These are phyloP conservation scores for Syzygium oleosum DNA, from an alignment of 345 rosid species.

Conservation along the genomic window DNA sequence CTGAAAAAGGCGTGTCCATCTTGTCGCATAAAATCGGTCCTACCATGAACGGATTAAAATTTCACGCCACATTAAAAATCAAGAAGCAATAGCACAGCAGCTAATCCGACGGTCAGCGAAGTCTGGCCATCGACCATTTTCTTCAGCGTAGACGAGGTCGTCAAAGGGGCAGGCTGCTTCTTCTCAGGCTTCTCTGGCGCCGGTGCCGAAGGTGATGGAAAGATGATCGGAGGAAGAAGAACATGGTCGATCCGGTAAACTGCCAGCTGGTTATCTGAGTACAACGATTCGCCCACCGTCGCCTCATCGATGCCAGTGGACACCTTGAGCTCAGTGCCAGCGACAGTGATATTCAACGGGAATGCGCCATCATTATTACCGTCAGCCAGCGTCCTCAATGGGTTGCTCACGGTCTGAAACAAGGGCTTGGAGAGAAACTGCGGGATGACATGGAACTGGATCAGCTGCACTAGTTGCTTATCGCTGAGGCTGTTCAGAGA, in stretches of 20 bases:
- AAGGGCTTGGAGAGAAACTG: constrained; percentile 14
- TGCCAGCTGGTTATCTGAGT: background rate
- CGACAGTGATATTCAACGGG: constrained; percentile 19
- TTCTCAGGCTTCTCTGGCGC: background rate
- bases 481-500: constrained; percentile 9
- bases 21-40: background rate
- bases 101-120: background rate
- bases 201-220: constrained; percentile 7
- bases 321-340: constrained; percentile 1
- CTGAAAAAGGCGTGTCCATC: background rate
- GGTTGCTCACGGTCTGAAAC: constrained; percentile 34
- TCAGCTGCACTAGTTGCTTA: constrained; percentile 15
- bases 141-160: background rate
- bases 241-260: constrained; percentile 7
- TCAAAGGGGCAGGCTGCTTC: background rate
- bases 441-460: constrained; percentile 31
- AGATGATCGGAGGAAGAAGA: constrained; percentile 8
- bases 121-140: background rate
- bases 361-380: constrained; percentile 16
- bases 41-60: background rate
- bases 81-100: background rate
- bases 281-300: constrained; percentile 4
- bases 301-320: constrained; percentile 8
- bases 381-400: constrained; percentile 29
- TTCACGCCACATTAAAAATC: background rate